Evolutionary conservation across 2,329 filamentous ascomycete species (phyloP).

Genomic region (Epichloe gansuensis): DNA sequence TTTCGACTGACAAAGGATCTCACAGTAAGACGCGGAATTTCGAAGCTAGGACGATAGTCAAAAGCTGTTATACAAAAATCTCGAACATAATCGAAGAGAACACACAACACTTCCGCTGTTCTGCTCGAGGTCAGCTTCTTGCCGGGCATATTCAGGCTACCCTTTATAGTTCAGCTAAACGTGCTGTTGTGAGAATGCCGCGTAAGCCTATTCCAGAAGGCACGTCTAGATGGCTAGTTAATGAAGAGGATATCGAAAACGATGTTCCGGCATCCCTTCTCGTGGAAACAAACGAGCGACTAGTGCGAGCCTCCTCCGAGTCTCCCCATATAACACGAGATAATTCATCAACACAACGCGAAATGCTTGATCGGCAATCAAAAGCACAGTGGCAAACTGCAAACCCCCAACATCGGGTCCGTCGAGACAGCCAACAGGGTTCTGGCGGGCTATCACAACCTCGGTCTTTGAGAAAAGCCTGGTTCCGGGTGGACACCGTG

Average conservation of each 20-base stretch:
- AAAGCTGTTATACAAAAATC: not conserved
- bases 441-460: slow-evolving; percentile 10
- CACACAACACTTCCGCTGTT: slow-evolving; percentile 36
- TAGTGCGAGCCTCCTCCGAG: not conserved
- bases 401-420: slow-evolving; percentile 39
- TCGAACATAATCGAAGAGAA: slow-evolving; percentile 29
- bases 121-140: slow-evolving; percentile 34
- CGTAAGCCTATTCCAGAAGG: not conserved
- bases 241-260: slow-evolving; percentile 42
- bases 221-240: slow-evolving; percentile 13
- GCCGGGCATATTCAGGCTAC: slow-evolving; percentile 35
- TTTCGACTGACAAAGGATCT: not conserved
- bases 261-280: slow-evolving; percentile 53
- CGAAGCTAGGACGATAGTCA: not conserved
- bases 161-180: slow-evolving; percentile 23
- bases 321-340: not conserved
- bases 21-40: not conserved
- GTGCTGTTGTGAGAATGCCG: slow-evolving; percentile 5
- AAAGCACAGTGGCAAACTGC: slow-evolving; percentile 43
- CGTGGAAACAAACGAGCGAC: slow-evolving; percentile 36
- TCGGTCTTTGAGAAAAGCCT: slow-evolving; percentile 17
- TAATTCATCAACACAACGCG: not conserved
- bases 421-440: slow-evolving; percentile 24
- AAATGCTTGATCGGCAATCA: slow-evolving; percentile 13
- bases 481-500: slow-evolving; percentile 32